Evolutionary conservation across 257 asterid genomes (phyloP).

Genomic region (Petrea volubilis): DNA sequence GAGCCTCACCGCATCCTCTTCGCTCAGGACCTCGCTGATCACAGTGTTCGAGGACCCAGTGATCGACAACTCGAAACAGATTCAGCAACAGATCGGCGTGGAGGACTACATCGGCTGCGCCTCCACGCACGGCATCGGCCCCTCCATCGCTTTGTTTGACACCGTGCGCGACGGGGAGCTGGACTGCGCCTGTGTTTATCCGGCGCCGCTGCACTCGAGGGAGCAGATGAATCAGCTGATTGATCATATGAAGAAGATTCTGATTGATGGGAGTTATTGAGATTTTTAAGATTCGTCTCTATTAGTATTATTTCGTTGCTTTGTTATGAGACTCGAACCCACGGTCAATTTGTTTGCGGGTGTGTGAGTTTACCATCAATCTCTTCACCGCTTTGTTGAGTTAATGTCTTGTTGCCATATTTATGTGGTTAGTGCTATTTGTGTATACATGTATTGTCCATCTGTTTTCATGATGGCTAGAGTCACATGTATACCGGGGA

Average conservation of each 20-base stretch:
- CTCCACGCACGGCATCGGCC: conserved; percentile 69
- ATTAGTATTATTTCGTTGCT: too few species aligned
- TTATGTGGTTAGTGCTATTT: too few species aligned
- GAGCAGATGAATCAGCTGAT: conserved; percentile 47
- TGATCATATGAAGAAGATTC: conserved; percentile 43
- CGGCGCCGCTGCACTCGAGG: conserved; percentile 73
- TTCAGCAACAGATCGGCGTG: conserved; percentile 41
- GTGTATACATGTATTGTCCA: too few species aligned
- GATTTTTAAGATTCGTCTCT: neutral
- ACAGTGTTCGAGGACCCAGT: conserved; percentile 78
- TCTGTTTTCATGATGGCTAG: too few species aligned
- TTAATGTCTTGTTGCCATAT: too few species aligned
- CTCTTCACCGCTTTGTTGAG: too few species aligned
- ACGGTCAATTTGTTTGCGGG: too few species aligned
- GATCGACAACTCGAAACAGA: conserved; percentile 32
- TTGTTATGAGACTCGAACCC: too few species aligned
- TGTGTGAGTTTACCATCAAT: too few species aligned
- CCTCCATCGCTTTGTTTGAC: conserved; percentile 69
- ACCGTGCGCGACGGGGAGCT: conserved; percentile 58
- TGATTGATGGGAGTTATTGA: conserved; percentile 31
- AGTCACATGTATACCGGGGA: too few species aligned
- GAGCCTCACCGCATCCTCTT: conserved; percentile 51
- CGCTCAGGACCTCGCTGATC: conserved; percentile 54
- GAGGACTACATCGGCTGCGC: conserved; percentile 74
- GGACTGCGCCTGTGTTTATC: conserved; percentile 69